Base-by-base conservation (phyloP, 73 alveolate species). In the Paramecium biaurelia region DNA sequence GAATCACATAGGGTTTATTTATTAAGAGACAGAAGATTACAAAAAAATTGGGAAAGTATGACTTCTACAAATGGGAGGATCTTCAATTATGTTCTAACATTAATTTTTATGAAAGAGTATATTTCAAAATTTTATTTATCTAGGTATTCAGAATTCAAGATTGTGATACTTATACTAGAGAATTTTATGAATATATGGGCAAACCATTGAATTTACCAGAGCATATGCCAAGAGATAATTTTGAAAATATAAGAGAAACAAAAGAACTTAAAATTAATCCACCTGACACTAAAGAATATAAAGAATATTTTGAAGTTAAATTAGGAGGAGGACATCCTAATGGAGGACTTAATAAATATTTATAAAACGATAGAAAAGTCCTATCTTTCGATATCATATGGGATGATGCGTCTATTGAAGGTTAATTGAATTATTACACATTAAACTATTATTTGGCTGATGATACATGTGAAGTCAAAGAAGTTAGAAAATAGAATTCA, bases 1-100 rank as follows among this genome's bases (percentile, higher is more conserved):
- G 99, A 26, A 97, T 98, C 10, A 99, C 99, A n/a, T 98, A 98
- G 92, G 99, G 99, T 23, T 95, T 96, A 92, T 98, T 98, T 89
- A 92, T 98, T 57, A 98, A 98, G 82, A 95, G 99, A 85, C 97
- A 98, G 94, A 98, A 98, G 72, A 93, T 97, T 30, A 98, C 98
- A n/a, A 93, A 85, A 59, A 63, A 67, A n/a, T 97, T 97, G 26
- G 98, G 96, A 28, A 93, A 93, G 82, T 93, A 86, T 84, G 94
- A 86, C 63, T 92, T 45, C 95, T 95, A 92, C 85, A 45, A 92
- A 57, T 97, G 99, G 99, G 92, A 93, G 30, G 99, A 97, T 92
- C 90, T 97, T 89, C 92, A 95, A 70, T 20, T 70, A 42, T 72
- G 92, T 4, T 7, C 42, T 2, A 95, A 96, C n/a, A 26, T 96